Base-by-base conservation (phyloP, 306 rosid genomes). In the Acacia acuminata region DNA sequence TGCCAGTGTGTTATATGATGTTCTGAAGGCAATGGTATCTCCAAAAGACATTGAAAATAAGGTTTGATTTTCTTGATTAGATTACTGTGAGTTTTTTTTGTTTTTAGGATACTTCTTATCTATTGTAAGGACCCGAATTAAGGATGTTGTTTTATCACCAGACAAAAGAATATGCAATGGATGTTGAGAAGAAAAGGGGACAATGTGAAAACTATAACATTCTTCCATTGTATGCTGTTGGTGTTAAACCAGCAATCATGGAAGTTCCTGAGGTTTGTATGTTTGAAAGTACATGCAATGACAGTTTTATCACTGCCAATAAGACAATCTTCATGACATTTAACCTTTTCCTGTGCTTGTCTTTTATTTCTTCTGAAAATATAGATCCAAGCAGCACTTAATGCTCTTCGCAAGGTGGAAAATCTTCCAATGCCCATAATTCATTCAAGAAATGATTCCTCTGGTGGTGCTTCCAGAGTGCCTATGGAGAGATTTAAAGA, bases 221-320 rank as follows among this genome's bases (percentile, higher is more conserved):
- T 86, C 97, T 96, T 83, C 99, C 99, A 50, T 80, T 93, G 75
- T 88, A 92, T 88, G 92, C 91, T 71, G 89, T 90, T 73, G 98
- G 94, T 84, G 94, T 90, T 89, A 94, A 86, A 87, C 98, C 97
- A 17, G 85, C 85, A 79, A 91, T 94, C 72, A 96, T 96, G 99
- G 94, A 94, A 73, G 92, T 94, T 85, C 92, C 96, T 1, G 97
- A 91, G 99, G 99, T 96, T 84, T 85, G 91, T 81, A 38, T 77
- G 40, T 73, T 55, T 77, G 25, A 58, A 32, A 83, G 63, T 77
- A 45, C 67, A 32, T 76, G 82, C 58, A 43, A 64, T 40, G 42
- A 67, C 20, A 78, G 50, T 79, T 81, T 80, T 79, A 22, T 67
- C 77, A 65, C 65, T 64, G 77, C 75, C 20, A 66, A 17, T 61